Evolutionary conservation across 2,329 filamentous ascomycete genomes (phyloP), one percentile per base, ranked within the genome.

Genomic region (Aspergillus pseudotamarii): DNA sequence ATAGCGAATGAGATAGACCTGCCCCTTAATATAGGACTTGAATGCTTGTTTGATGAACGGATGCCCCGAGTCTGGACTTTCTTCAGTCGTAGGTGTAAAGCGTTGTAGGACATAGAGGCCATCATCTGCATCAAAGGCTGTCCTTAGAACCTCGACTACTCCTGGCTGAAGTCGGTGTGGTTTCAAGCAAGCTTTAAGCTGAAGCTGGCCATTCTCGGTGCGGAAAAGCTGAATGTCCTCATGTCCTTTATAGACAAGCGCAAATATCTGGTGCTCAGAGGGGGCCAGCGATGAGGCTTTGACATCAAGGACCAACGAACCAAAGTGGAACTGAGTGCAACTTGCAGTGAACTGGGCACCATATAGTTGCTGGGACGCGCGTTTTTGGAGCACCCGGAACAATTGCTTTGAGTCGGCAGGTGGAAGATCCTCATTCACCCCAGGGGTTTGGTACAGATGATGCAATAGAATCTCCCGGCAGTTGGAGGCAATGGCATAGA

Each of bases 401-500:
- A 82, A 69, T 6, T 72, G 59, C 10, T 64, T 66, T 16, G 69
- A 73, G 8, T 62, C 48, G 6, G 64, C 48, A 46, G 62, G 57
- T 5, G 69, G 63, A 14, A 73, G 34, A 23, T 65, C 70, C 1
- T 66, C 46, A 16, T 68, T 67, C 14, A 65, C 30, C 1, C 79
- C 79, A 1, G 80, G 79, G 6, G 73, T 74, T 28, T 72, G 68
- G 14, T 63, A 46, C 16, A 82, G 65, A 58, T 81, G 80, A 58
- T 75, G 71, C 2, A 78, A 53, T 26, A 81, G 60, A 38, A 77
- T 69, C 55, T 77, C 72, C 36, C 78, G 75, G 57, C 70, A 76
- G 43, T 61, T 69, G 1, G 69, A 72, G 10, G 78, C 78, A 51
- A 80, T 70, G 9, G 68, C 62, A 65, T 76, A 74, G 14, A 81